Percentiles rank a stretch among this genome's conserved stretches.
Evolutionary conservation across 495 filamentous ascomycete species (phyloP).

Genomic region (Letharia lupina): DNA sequence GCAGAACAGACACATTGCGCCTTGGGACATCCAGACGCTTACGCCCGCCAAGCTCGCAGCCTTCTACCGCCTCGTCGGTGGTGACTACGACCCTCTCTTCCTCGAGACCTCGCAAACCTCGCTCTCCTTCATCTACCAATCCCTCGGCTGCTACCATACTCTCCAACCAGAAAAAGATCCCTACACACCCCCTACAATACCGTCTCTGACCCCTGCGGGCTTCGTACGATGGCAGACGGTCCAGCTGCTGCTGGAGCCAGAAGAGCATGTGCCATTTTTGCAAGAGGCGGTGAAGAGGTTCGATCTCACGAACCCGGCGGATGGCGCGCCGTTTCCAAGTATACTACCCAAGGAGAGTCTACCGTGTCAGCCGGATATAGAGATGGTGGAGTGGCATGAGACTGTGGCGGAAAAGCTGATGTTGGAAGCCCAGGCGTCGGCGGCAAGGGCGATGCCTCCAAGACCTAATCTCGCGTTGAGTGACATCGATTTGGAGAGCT

Average conservation of each 20-base stretch:
- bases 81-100: slow-evolving; percentile 85
- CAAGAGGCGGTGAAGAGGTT: slow-evolving; percentile 73
- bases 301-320: slow-evolving; percentile 63
- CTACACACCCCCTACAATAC: slow-evolving; percentile 66
- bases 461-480: slow-evolving; percentile 10
- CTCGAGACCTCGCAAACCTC: slow-evolving; percentile 62
- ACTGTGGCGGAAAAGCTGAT: slow-evolving; percentile 49
- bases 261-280: slow-evolving; percentile 76
- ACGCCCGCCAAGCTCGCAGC: slow-evolving; percentile 74
- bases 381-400: slow-evolving; percentile 80
- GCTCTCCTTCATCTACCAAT: slow-evolving; percentile 87
- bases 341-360: slow-evolving; percentile 68
- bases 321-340: slow-evolving; percentile 63
- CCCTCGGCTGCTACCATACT: slow-evolving; percentile 77
- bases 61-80: slow-evolving; percentile 83
- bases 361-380: slow-evolving; percentile 62
- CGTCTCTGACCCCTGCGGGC: slow-evolving; percentile 70
- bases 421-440: slow-evolving; percentile 19
- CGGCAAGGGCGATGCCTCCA: slow-evolving; percentile 5
- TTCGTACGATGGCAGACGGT: slow-evolving; percentile 94
- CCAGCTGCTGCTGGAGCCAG: slow-evolving; percentile 77
- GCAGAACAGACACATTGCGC: slow-evolving; percentile 56
- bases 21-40: slow-evolving; percentile 54
- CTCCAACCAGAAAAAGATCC: slow-evolving; percentile 62
- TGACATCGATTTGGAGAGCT: slow-evolving; percentile 17